phyloP scores from a whole-genome alignment of 2,329 filamentous ascomycete species.

The Chaetomiaceae sp. region DNA sequence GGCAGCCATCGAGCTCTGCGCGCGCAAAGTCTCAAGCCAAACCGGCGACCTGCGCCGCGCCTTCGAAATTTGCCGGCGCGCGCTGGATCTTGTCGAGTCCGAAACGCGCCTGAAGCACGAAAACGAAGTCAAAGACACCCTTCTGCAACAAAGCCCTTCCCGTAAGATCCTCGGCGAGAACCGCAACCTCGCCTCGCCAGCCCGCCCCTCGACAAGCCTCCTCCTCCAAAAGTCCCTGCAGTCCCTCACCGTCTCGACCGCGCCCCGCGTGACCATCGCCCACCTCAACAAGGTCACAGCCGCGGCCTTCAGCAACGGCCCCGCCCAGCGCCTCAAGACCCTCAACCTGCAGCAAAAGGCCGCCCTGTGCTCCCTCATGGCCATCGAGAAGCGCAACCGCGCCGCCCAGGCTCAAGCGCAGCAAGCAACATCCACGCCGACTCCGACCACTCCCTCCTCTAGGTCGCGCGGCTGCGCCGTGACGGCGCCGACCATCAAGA shows the following conservation, averaged over 20 bases:
- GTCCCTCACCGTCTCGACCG: constrained; percentile 67
- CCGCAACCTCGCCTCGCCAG: constrained; percentile 61
- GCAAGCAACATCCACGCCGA: constrained; percentile 14
- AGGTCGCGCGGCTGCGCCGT: constrained; percentile 32
- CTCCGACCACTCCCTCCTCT: constrained; percentile 49
- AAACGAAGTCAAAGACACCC: constrained; percentile 53
- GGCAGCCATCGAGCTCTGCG: constrained; percentile 87
- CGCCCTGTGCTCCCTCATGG: constrained; percentile 80
- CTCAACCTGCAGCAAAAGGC: constrained; percentile 97
- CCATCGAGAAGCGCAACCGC: constrained; percentile 73
- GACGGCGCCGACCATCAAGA: constrained; percentile 74
- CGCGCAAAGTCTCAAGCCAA: constrained; percentile 90
- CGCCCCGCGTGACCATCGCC: constrained; percentile 81
- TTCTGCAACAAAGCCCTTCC: constrained; percentile 60
- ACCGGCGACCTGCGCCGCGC: constrained; percentile 92
- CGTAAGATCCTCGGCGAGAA: constrained; percentile 79
- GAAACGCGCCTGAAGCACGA: constrained; percentile 75
- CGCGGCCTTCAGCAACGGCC: constrained; percentile 84
- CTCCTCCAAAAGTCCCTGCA: constrained; percentile 52
- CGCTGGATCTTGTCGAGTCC: constrained; percentile 81
- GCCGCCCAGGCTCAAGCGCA: constrained; percentile 38
- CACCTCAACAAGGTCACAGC: constrained; percentile 91
- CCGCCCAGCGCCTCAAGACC: constrained; percentile 74
- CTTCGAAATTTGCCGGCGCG: constrained; percentile 87
- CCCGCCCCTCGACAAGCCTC: constrained; percentile 38